Evolutionary conservation across 352 stramenopile genomes (phyloP).

Genomic region (Pythium brachiatum): DNA sequence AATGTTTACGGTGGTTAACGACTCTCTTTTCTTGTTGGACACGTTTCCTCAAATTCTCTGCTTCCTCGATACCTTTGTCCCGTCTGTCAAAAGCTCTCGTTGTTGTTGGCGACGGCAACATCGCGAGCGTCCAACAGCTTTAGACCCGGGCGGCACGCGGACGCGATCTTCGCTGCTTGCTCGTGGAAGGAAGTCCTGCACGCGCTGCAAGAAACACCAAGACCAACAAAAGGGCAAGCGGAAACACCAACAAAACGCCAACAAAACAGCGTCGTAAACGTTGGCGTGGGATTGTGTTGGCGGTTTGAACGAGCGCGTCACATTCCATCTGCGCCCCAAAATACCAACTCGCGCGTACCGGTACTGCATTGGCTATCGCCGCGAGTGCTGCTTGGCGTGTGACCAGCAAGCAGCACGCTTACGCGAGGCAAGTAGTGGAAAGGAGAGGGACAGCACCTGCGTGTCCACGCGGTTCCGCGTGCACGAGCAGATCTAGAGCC

Average conservation of each 20-base stretch:
- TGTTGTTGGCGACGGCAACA: constrained; percentile 15
- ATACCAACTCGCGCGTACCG: constrained; percentile 1
- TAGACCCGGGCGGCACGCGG: not conserved
- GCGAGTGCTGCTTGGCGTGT: not conserved
- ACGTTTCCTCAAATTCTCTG: not conserved
- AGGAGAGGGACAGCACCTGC: not conserved
- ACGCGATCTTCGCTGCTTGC: not conserved
- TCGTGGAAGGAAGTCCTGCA: not conserved
- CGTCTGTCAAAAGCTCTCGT: constrained; percentile 13
- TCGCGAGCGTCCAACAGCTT: constrained; percentile 4
- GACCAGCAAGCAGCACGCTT: not conserved
- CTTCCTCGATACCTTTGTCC: not conserved
- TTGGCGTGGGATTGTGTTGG: not conserved
- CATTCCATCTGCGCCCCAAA: constrained; percentile 1
- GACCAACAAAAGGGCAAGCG: not conserved
- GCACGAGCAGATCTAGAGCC: too few relatives aligned
- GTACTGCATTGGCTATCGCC: not conserved
- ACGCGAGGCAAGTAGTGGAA: not conserved
- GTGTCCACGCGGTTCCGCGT: not conserved
- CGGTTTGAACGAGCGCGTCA: constrained; percentile 1
- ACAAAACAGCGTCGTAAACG: not conserved
- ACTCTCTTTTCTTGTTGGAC: not conserved
- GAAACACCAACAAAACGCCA: not conserved
- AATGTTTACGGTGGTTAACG: constrained; percentile 25
- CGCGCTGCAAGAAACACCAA: not conserved